Evolutionary conservation across 2,329 filamentous ascomycete species (phyloP).

Genomic region (Clarireedia homoeocarpa): DNA sequence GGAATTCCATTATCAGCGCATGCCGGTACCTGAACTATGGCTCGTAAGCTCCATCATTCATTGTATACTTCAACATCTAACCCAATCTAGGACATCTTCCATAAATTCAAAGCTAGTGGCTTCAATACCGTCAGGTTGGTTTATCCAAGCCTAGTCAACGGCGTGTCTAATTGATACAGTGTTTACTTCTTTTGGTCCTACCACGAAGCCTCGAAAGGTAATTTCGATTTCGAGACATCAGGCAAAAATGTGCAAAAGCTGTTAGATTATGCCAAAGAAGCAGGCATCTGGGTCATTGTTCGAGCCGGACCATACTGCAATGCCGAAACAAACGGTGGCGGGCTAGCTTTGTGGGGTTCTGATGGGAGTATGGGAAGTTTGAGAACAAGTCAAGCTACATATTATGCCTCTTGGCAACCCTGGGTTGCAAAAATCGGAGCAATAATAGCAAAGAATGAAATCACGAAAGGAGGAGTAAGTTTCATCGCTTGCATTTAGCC

Average conservation of each 20-base stretch:
- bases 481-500: conserved; percentile 30
- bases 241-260: conserved; percentile 43
- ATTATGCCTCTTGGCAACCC: conserved; percentile 38
- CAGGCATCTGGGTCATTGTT: conserved; percentile 43
- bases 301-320: conserved; percentile 45
- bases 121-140: conserved; percentile 41
- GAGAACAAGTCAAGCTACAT: conserved; percentile 37
- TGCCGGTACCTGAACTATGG: conserved; percentile 47
- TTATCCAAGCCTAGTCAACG: background rate
- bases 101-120: conserved; percentile 45
- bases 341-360: conserved; percentile 37
- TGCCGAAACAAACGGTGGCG: conserved; percentile 42
- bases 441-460: conserved; percentile 41
- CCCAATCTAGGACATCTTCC: conserved; percentile 40
- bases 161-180: conserved; percentile 17
- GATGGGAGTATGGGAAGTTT: conserved; percentile 38
- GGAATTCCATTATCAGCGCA: conserved; percentile 46
- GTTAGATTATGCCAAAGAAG: conserved; percentile 43
- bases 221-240: conserved; percentile 42
- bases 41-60: conserved; percentile 20
- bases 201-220: conserved; percentile 36
- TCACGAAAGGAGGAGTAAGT: conserved; percentile 39
- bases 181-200: conserved; percentile 46
- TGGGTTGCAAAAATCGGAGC: conserved; percentile 39
- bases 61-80: background rate